These are phyloP conservation scores for Erodium texanum DNA, from an alignment of 441 rosid species.

Conservation along the genomic window DNA sequence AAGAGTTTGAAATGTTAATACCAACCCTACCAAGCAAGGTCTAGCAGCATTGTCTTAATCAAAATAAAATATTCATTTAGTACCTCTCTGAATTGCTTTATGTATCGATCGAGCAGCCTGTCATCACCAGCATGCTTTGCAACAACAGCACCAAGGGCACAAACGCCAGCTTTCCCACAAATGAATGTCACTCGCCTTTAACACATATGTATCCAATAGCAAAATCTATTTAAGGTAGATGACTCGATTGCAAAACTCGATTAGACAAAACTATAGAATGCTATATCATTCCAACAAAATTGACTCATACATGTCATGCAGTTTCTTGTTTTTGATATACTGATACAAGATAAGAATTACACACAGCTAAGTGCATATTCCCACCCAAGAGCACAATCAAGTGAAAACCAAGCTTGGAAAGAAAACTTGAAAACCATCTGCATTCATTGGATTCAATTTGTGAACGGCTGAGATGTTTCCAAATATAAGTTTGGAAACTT, in stretches of 20 bases:
- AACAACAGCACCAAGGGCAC: conserved; percentile 59
- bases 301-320: not conserved
- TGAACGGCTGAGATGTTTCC: too few relatives aligned
- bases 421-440: too few relatives aligned
- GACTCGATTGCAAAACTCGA: not conserved
- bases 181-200: conserved; percentile 48
- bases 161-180: conserved; percentile 60
- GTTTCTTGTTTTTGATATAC: not conserved
- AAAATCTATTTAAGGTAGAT: conserved; percentile 7
- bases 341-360: too few relatives aligned
- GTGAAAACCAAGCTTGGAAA: too few relatives aligned
- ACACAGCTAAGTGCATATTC: too few relatives aligned
- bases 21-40: not conserved
- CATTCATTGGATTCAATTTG: too few relatives aligned
- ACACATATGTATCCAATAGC: conserved; percentile 9
- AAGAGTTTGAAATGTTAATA: not conserved
- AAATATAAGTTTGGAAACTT: too few relatives aligned
- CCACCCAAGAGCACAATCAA: too few relatives aligned
- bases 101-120: conserved; percentile 33
- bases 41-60: not conserved
- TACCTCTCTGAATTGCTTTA: conserved; percentile 46
- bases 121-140: conserved; percentile 53
- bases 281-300: not conserved
- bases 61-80: not conserved
- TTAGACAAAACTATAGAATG: not conserved